phyloP scores from a whole-genome alignment of 768 basidiomycete genomes.

The Tubosaeta sp. region DNA sequence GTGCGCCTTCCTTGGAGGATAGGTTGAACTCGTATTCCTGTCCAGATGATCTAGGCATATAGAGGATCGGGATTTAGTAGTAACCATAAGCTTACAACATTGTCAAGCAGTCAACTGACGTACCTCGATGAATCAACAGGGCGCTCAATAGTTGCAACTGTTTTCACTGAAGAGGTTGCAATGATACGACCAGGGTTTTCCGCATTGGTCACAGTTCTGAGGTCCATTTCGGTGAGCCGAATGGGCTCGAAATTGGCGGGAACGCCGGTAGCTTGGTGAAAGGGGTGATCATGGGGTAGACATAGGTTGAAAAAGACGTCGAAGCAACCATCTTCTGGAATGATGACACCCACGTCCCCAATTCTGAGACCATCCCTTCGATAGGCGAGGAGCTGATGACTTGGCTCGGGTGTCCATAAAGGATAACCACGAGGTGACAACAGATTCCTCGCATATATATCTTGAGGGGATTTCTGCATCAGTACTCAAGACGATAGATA shows the following conservation, averaged over 20 bases:
- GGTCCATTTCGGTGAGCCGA: slow-evolving; percentile 1
- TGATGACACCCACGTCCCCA: too few relatives aligned
- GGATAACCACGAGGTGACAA: background rate
- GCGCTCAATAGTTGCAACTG: background rate
- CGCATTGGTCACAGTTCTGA: slow-evolving; percentile 1
- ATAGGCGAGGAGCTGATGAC: too few relatives aligned
- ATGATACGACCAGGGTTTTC: slow-evolving; percentile 8
- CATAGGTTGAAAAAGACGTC: too few relatives aligned
- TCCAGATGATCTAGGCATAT: too few relatives aligned
- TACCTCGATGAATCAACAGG: background rate
- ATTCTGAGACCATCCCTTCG: too few relatives aligned
- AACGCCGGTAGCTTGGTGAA: slow-evolving; percentile 12
- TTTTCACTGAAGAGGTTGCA: slow-evolving; percentile 4
- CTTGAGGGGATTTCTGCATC: too few relatives aligned
- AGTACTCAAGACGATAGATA: too few relatives aligned
- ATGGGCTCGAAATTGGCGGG: slow-evolving; percentile 27
- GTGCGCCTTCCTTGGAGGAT: background rate
- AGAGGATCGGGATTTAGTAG: too few relatives aligned
- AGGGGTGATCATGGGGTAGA: slow-evolving; percentile 17
- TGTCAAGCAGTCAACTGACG: background rate
- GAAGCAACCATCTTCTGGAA: too few relatives aligned
- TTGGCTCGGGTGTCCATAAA: too few relatives aligned
- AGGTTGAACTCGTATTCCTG: too few relatives aligned
- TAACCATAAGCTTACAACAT: background rate
- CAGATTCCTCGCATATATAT: background rate